Conservation (phyloP, 2,329 filamentous ascomycete genomes). For the Xylariaceae sp. region DNA sequence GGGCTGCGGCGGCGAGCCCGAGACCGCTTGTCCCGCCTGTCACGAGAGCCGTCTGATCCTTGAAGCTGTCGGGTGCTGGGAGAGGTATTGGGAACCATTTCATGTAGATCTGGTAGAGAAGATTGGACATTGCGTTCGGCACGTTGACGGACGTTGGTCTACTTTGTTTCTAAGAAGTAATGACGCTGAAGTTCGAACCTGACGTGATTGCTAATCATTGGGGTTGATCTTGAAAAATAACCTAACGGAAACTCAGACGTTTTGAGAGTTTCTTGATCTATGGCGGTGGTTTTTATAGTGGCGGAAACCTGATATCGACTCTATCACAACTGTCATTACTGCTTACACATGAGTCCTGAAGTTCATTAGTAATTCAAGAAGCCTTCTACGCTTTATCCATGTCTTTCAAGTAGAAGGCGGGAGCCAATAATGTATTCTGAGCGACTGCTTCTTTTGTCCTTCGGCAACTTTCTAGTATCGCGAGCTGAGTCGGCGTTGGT, state of each 20-base stretch:
- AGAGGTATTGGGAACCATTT: slow-evolving; percentile 38
- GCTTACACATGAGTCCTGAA: too few relatives aligned
- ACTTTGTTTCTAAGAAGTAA: not conserved
- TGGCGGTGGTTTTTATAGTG: too few relatives aligned
- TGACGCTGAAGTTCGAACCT: not conserved
- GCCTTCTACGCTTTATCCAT: too few relatives aligned
- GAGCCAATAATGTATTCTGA: not conserved
- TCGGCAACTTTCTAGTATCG: slow-evolving; percentile 5
- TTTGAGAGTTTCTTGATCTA: too few relatives aligned
- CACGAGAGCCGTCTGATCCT: slow-evolving; percentile 45
- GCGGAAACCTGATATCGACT: too few relatives aligned
- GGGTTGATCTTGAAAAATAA: too few relatives aligned
- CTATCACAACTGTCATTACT: too few relatives aligned
- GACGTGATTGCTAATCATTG: too few relatives aligned
- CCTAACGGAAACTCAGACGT: too few relatives aligned
- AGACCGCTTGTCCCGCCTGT: slow-evolving; percentile 52
- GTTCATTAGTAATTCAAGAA: too few relatives aligned
- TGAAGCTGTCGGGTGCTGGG: slow-evolving; percentile 33
- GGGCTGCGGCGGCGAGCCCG: slow-evolving; percentile 48
- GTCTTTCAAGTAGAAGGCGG: too few relatives aligned
- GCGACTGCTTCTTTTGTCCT: not conserved
- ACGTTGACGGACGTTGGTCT: slow-evolving; percentile 15
- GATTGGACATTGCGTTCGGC: slow-evolving; percentile 1
- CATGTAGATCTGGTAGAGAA: slow-evolving; percentile 35
- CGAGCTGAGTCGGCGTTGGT: slow-evolving; percentile 6